These are phyloP conservation scores for Suhomyces tanzawaensis DNA, from an alignment of 805 yeast species.

Conservation along the genomic window DNA sequence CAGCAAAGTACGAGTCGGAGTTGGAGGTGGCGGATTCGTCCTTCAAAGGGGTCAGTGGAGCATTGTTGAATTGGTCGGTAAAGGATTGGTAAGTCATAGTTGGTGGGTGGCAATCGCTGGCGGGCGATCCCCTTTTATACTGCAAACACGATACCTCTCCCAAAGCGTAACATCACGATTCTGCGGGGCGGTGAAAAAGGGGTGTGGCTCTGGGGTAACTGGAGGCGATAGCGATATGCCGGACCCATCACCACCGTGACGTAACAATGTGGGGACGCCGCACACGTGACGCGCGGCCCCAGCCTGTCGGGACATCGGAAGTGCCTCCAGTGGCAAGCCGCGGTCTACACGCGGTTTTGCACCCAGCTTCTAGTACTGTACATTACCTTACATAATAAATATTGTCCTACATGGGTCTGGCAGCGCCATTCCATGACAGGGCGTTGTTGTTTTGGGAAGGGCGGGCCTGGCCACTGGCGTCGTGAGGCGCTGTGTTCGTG, in stretches of 20 bases:
- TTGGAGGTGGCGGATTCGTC: slow-evolving; percentile 6
- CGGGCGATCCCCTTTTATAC: background rate
- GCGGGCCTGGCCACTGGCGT: background rate
- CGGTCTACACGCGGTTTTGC: too few relatives aligned
- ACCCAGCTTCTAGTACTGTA: too few relatives aligned
- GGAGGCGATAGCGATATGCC: too few relatives aligned
- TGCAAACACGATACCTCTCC: background rate
- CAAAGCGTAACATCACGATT: too few relatives aligned
- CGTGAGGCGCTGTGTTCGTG: background rate
- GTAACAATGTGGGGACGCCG: too few relatives aligned
- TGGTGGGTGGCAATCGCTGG: background rate
- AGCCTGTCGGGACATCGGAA: too few relatives aligned
- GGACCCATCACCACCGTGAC: too few relatives aligned
- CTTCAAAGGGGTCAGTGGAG: slow-evolving; percentile 14
- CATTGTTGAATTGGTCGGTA: slow-evolving; percentile 13
- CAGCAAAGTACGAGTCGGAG: slow-evolving; percentile 7
- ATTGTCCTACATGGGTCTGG: background rate
- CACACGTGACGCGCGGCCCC: too few relatives aligned
- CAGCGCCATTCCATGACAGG: background rate
- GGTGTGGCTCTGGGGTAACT: too few relatives aligned
- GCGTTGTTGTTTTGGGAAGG: background rate
- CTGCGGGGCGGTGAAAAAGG: too few relatives aligned
- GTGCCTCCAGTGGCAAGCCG: too few relatives aligned
- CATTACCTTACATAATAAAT: background rate
- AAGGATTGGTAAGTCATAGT: slow-evolving; percentile 13